Conservation (phyloP, 1,139 yeast genomes). For the Saccharomyces uvarum region DNA sequence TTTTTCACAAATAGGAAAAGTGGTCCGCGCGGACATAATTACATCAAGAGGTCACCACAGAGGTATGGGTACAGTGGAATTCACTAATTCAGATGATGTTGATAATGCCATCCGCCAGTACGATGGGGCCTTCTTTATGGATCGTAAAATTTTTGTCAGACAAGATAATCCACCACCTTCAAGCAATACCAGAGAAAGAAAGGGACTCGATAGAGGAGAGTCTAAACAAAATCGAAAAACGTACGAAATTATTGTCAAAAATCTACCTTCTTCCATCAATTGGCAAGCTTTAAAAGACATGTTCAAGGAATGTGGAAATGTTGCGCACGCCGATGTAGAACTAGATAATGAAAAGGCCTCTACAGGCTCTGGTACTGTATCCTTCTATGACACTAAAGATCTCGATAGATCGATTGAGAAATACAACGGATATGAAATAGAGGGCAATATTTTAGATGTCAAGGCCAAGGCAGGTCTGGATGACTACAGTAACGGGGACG, state of each 20-base stretch:
- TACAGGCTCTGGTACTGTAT: slow-evolving; percentile 74
- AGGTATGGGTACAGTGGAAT: slow-evolving; percentile 94
- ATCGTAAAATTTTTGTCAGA: slow-evolving; percentile 83
- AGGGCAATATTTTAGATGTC: slow-evolving; percentile 60
- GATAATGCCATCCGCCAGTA: slow-evolving; percentile 63
- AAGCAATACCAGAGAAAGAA: neutral
- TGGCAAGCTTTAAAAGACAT: slow-evolving; percentile 82
- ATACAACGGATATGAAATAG: slow-evolving; percentile 54
- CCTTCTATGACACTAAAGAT: slow-evolving; percentile 49
- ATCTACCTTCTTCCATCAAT: slow-evolving; percentile 65
- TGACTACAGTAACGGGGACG: neutral
- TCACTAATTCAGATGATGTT: slow-evolving; percentile 59
- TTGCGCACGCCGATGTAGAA: slow-evolving; percentile 70
- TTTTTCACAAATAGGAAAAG: slow-evolving; percentile 59
- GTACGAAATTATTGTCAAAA: slow-evolving; percentile 68
- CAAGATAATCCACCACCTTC: slow-evolving; percentile 78
- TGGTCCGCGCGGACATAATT: slow-evolving; percentile 80
- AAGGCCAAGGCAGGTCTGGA: slow-evolving; percentile 32
- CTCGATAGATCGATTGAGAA: slow-evolving; percentile 52
- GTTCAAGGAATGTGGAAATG: slow-evolving; percentile 66
- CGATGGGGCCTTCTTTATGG: slow-evolving; percentile 60
- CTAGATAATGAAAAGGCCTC: slow-evolving; percentile 63
- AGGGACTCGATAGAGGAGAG: slow-evolving; percentile 3
- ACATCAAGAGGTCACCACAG: slow-evolving; percentile 77
- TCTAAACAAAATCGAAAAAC: slow-evolving; percentile 29